A percentile compares a stretch with the other conserved stretches of the same genome.
Conservation (phyloP, 73 alveolate species). For the Tetrahymena borealis region DNA sequence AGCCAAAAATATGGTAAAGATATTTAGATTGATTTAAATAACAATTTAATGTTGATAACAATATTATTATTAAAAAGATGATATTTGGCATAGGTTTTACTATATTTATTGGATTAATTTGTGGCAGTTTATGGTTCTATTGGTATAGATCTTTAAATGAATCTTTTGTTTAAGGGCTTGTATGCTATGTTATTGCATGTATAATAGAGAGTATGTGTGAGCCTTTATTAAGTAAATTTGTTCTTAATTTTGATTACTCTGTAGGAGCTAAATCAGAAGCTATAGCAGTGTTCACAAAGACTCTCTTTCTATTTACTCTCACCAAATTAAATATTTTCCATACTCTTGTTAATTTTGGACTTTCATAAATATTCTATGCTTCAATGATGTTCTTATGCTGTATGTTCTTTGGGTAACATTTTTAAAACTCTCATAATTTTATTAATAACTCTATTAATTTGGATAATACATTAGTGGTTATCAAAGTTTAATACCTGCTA, state of each 20-base stretch:
- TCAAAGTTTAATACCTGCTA: neutral
- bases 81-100: constrained; percentile 13
- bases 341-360: neutral
- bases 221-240: neutral
- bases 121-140: neutral
- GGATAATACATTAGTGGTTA: neutral
- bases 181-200: neutral
- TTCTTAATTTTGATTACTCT: neutral
- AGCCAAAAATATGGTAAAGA: neutral
- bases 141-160: neutral
- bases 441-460: neutral
- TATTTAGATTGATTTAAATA: neutral
- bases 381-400: neutral
- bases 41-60: neutral
- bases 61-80: neutral
- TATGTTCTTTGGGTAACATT: neutral
- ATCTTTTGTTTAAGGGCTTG: neutral
- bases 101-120: constrained; percentile 6
- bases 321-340: neutral
- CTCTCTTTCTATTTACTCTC: neutral
- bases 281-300: constrained; percentile 21
- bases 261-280: constrained; percentile 20
- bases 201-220: constrained; percentile 28
- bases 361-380: neutral
- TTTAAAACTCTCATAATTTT: neutral